These are phyloP conservation scores for Calonectria hawksworthii DNA, from an alignment of 2,329 filamentous ascomycete genomes.

Conservation along the genomic window DNA sequence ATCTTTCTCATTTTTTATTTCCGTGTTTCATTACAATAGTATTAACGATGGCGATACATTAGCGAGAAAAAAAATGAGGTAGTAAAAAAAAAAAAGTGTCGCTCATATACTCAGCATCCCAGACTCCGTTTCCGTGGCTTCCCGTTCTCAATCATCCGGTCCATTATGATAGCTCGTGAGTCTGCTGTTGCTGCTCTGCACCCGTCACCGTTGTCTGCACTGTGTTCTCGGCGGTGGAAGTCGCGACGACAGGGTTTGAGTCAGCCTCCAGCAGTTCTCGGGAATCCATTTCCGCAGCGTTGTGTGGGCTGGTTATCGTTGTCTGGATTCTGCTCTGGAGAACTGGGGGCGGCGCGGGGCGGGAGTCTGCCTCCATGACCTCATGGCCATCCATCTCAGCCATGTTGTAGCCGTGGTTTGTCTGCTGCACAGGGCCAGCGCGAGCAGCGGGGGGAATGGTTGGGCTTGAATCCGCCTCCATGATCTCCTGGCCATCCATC, in stretches of 20 bases:
- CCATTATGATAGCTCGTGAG: not conserved
- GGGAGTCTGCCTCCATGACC: not conserved
- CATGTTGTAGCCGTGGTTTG: not conserved
- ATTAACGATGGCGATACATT: not conserved
- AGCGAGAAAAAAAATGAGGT: not conserved
- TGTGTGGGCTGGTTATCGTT: not conserved
- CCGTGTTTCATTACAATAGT: constrained; percentile 4
- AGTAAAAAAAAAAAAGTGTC: not conserved
- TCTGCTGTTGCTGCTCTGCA: not conserved
- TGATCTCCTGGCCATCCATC: not conserved
- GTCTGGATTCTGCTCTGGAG: not conserved
- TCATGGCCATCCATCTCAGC: not conserved
- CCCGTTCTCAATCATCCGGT: not conserved
- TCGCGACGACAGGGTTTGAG: not conserved
- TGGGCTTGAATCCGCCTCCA: not conserved
- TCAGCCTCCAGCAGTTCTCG: not conserved
- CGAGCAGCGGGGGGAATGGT: not conserved
- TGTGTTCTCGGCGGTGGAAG: not conserved
- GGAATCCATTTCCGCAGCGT: not conserved
- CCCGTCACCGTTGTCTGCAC: not conserved
- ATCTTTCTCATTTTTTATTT: not conserved
- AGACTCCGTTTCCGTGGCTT: not conserved
- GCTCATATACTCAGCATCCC: not conserved
- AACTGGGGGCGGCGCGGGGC: not conserved
- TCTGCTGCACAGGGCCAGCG: not conserved